Percentiles rank a stretch among this genome's conserved stretches.
Conservation (phyloP, 2,329 filamentous ascomycete species). For the Clonostachys sp. region DNA sequence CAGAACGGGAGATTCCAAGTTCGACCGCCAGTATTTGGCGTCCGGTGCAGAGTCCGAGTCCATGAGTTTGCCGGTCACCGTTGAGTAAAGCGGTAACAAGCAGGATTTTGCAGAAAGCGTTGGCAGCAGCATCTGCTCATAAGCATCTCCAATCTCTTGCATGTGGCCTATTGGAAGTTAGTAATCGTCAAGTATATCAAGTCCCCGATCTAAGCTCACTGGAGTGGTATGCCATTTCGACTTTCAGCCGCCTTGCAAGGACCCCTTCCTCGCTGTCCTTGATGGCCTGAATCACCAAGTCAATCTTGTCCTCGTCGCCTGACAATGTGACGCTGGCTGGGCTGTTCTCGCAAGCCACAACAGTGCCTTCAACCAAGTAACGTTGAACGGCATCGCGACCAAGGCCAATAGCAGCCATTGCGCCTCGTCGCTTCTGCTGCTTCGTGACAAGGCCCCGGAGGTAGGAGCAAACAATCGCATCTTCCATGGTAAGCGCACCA, state of each 20-base stretch:
- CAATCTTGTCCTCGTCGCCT: not conserved
- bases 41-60: not conserved
- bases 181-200: not conserved
- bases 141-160: constrained; percentile 5
- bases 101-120: not conserved
- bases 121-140: constrained; percentile 11
- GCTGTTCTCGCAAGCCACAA: not conserved
- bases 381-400: constrained; percentile 19
- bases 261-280: constrained; percentile 11
- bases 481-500: constrained; percentile 15
- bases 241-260: constrained; percentile 22
- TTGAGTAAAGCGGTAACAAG: constrained; percentile 3
- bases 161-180: constrained; percentile 21
- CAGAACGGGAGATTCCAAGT: constrained; percentile 8
- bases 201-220: not conserved
- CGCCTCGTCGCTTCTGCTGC: constrained; percentile 3
- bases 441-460: constrained; percentile 10
- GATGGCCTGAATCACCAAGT: constrained; percentile 13
- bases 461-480: constrained; percentile 1
- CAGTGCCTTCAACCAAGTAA: constrained; percentile 14
- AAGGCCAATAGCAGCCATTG: constrained; percentile 4
- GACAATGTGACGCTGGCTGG: not conserved
- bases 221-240: constrained; percentile 28
- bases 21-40: constrained; percentile 12
- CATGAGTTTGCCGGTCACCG: constrained; percentile 1